Evolutionary conservation across 495 filamentous ascomycete genomes (phyloP).

Genomic region (Lasiosphaeria ovina): DNA sequence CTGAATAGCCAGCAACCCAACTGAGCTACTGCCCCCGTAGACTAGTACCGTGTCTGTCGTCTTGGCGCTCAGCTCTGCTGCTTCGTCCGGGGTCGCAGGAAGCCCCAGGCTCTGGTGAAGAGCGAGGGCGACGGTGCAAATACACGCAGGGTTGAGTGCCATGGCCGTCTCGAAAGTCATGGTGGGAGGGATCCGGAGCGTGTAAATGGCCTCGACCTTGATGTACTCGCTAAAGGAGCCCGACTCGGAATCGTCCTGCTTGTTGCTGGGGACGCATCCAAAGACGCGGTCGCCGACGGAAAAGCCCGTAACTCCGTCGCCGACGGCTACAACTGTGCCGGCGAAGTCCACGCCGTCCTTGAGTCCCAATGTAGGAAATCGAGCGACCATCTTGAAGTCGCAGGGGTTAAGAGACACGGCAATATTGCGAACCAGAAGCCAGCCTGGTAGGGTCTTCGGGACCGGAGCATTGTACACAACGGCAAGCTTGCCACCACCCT

Average conservation of each 20-base stretch:
- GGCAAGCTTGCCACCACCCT: constrained; percentile 7
- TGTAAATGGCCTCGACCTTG: constrained; percentile 11
- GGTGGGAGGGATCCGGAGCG: constrained; percentile 18
- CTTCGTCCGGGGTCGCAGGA: constrained; percentile 26
- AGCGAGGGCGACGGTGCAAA: constrained; percentile 14
- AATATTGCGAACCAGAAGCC: constrained; percentile 7
- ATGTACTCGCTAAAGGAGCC: constrained; percentile 35
- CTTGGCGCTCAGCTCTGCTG: constrained; percentile 12
- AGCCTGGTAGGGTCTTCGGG: not conserved
- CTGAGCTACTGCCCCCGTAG: constrained; percentile 46
- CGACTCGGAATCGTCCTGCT: constrained; percentile 9
- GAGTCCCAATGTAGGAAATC: constrained; percentile 17
- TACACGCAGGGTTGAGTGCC: constrained; percentile 19
- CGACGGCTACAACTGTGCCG: constrained; percentile 19
- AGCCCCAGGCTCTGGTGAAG: constrained; percentile 21
- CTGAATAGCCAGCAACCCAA: constrained; percentile 47
- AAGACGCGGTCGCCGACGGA: constrained; percentile 28
- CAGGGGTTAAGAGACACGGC: constrained; percentile 24
- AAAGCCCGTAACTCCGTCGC: not conserved
- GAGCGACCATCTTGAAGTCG: constrained; percentile 26
- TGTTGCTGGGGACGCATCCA: constrained; percentile 23
- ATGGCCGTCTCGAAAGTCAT: constrained; percentile 24
- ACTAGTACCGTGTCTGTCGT: constrained; percentile 36
- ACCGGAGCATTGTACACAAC: constrained; percentile 11
- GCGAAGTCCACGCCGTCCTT: constrained; percentile 24